These are phyloP conservation scores for Crepidotus variabilis DNA, from an alignment of 768 basidiomycete genomes.

Conservation along the genomic window DNA sequence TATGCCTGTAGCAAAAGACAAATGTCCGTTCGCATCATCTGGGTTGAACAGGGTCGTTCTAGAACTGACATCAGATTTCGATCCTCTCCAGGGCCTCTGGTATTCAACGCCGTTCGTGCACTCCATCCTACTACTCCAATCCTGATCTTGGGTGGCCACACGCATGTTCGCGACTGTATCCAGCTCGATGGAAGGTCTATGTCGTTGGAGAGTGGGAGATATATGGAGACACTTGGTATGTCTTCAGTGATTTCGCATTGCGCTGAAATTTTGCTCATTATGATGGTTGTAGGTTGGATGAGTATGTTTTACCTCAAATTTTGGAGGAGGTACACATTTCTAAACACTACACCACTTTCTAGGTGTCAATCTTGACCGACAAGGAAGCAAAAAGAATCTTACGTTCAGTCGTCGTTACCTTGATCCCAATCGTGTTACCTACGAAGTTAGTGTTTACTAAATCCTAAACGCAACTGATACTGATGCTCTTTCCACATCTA, in stretches of 20 bases:
- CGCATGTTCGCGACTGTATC: conserved; percentile 19
- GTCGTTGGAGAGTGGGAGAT: conserved; percentile 78
- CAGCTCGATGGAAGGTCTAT: conserved; percentile 75
- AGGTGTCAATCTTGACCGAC: conserved; percentile 47
- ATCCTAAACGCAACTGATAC: neutral
- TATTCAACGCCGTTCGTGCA: conserved; percentile 70
- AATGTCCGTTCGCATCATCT: conserved; percentile 42
- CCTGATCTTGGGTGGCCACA: neutral
- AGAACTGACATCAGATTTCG: neutral
- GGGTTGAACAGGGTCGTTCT: neutral
- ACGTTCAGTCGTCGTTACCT: conserved; percentile 71
- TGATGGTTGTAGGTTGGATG: conserved; percentile 48
- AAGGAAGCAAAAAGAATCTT: conserved; percentile 42
- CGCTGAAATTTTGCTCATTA: neutral
- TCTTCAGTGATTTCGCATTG: neutral
- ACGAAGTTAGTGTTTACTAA: conserved; percentile 42
- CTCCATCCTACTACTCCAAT: conserved; percentile 44
- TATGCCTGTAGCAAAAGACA: conserved; percentile 74
- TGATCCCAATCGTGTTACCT: conserved; percentile 76
- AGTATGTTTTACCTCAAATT: conserved; percentile 34
- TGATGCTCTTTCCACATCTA: conserved; percentile 19
- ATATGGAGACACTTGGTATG: conserved; percentile 89
- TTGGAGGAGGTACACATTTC: neutral
- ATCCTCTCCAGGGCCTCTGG: conserved; percentile 52
- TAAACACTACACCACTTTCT: neutral